A percentile compares a stretch with the other conserved stretches of the same genome.
Evolutionary conservation across 768 basidiomycete genomes (phyloP).

Genomic region (Termitomyces sp.): DNA sequence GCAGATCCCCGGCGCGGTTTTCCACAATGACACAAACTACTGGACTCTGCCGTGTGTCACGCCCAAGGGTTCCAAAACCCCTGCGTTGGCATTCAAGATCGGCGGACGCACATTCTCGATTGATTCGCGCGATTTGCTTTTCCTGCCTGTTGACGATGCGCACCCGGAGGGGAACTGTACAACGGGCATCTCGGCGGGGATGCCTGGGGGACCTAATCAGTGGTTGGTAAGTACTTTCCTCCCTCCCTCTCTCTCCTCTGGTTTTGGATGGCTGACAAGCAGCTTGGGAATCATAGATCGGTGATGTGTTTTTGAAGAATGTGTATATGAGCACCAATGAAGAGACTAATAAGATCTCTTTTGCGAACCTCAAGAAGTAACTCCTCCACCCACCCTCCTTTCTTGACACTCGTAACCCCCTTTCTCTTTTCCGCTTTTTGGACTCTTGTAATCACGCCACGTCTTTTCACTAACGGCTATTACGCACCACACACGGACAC

Average conservation of each 20-base stretch:
- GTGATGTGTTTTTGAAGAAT: constrained; percentile 42
- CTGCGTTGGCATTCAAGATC: constrained; percentile 51
- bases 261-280: too few species aligned
- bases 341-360: constrained; percentile 31
- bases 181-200: constrained; percentile 58
- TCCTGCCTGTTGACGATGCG: constrained; percentile 47
- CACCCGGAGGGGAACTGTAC: constrained; percentile 53
- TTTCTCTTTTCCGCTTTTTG: not conserved
- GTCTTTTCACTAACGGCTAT: constrained; percentile 1
- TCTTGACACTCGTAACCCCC: not conserved
- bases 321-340: constrained; percentile 39
- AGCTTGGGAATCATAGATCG: constrained; percentile 29
- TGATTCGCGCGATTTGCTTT: constrained; percentile 55
- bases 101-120: constrained; percentile 60
- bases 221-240: constrained; percentile 51
- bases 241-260: too few species aligned
- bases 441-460: not conserved
- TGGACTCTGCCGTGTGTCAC: constrained; percentile 62
- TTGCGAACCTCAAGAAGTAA: constrained; percentile 27
- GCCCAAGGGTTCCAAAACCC: constrained; percentile 42
- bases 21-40: constrained; percentile 37
- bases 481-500: not conserved
- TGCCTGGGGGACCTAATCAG: constrained; percentile 45
- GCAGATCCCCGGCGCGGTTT: constrained; percentile 53
- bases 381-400: not conserved